A percentile compares a stretch with the other conserved stretches of the same genome.
Conservation (phyloP, 2,329 filamentous ascomycete species). For the Fusarium sp. region DNA sequence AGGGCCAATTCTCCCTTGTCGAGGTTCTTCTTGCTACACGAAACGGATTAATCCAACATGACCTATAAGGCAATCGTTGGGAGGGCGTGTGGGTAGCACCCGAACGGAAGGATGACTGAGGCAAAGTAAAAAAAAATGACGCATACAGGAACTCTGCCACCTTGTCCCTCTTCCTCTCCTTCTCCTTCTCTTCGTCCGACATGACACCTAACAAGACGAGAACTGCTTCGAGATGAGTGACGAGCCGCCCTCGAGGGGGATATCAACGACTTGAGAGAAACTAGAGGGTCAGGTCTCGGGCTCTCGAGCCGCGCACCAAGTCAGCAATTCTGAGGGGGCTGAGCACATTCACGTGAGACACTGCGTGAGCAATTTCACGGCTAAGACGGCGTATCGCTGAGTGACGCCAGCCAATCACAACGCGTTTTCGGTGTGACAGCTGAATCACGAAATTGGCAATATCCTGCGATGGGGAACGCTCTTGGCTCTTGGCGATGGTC, state of each 20-base stretch:
- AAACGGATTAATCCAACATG: neutral
- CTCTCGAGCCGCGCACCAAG: conserved; percentile 2
- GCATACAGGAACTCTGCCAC: conserved; percentile 50
- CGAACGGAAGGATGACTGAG: neutral
- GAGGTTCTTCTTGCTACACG: conserved; percentile 46
- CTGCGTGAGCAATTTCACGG: neutral
- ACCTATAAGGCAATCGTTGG: neutral
- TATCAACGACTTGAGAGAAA: neutral
- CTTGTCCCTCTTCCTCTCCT: conserved; percentile 48
- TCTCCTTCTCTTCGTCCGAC: conserved; percentile 37
- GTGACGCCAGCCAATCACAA: neutral
- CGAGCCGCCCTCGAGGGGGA: too few relatives aligned
- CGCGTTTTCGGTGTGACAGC: neutral
- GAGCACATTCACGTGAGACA: conserved; percentile 29
- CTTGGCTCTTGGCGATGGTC: neutral
- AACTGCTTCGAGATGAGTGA: neutral
- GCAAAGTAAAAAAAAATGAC: conserved; percentile 25
- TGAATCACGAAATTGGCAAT: neutral
- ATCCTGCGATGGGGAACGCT: neutral
- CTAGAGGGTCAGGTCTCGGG: neutral
- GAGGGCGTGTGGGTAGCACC: neutral
- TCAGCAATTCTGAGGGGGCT: conserved; percentile 11
- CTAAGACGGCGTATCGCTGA: neutral
- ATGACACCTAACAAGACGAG: neutral
- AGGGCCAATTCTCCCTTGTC: conserved; percentile 51